Evolutionary conservation across 2,329 filamentous ascomycete genomes (phyloP).

Genomic region (Verticillium isaacii): DNA sequence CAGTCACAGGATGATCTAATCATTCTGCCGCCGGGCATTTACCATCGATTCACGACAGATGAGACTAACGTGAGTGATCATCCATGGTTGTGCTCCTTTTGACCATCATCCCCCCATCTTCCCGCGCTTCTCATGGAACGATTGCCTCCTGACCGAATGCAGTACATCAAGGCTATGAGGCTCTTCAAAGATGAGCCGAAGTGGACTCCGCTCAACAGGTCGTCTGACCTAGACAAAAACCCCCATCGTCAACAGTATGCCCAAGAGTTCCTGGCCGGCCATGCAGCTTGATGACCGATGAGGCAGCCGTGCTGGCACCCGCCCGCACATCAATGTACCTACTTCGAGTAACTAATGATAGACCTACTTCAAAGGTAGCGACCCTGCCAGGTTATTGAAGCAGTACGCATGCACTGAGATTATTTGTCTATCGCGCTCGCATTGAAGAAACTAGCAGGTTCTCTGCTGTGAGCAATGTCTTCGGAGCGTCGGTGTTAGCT

Average conservation of each 20-base stretch:
- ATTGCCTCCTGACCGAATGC: not conserved
- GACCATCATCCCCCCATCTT: not conserved
- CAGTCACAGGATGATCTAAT: constrained; percentile 66
- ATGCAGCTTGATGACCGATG: not conserved
- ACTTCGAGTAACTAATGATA: too few relatives aligned
- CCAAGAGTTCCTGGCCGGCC: constrained; percentile 24
- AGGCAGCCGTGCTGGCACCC: too few relatives aligned
- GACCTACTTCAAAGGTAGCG: too few relatives aligned
- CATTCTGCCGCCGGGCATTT: constrained; percentile 90
- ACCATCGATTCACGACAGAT: constrained; percentile 96
- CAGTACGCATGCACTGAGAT: too few relatives aligned
- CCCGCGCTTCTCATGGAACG: not conserved
- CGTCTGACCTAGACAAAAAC: constrained; percentile 72
- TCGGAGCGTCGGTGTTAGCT: too few relatives aligned
- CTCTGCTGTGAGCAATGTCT: too few relatives aligned
- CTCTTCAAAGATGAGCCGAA: constrained; percentile 98
- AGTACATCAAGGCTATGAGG: constrained; percentile 95
- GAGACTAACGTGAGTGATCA: constrained; percentile 69
- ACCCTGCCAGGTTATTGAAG: too few relatives aligned
- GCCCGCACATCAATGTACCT: too few relatives aligned
- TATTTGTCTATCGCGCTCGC: too few relatives aligned
- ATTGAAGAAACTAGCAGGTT: too few relatives aligned
- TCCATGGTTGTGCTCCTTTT: not conserved
- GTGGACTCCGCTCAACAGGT: constrained; percentile 90
- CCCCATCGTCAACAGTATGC: constrained; percentile 76